These are phyloP conservation scores for Monilinia polystroma DNA, from an alignment of 2,329 filamentous ascomycete genomes.

Conservation along the genomic window DNA sequence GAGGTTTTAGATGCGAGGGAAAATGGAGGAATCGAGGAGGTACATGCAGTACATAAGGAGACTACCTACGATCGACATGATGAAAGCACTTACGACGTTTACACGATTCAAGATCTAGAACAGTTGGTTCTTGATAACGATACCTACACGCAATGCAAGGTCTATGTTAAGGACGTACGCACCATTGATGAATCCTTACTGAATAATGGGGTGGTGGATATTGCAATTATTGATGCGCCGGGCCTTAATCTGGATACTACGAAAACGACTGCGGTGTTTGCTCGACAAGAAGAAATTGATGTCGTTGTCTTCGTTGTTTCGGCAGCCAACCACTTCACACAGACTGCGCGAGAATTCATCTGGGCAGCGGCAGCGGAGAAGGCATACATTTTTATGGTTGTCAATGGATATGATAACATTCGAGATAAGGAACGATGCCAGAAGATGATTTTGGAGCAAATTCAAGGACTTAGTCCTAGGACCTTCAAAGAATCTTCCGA, in stretches of 20 bases:
- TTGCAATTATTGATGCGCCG: slow-evolving; percentile 93
- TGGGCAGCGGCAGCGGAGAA: slow-evolving; percentile 94
- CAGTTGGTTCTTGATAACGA: slow-evolving; percentile 86
- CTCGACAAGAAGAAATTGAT: slow-evolving; percentile 96
- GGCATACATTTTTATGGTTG: slow-evolving; percentile 98
- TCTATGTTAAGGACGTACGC: slow-evolving; percentile 89
- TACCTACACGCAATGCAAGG: slow-evolving; percentile 90
- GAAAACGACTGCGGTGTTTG: slow-evolving; percentile 96
- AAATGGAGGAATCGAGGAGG: slow-evolving; percentile 88
- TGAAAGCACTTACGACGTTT: slow-evolving; percentile 92
- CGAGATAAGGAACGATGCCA: slow-evolving; percentile 87
- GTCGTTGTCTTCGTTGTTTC: slow-evolving; percentile 98
- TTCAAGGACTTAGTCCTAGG: slow-evolving; percentile 80
- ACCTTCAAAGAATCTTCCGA: slow-evolving; percentile 92
- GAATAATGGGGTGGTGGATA: slow-evolving; percentile 97
- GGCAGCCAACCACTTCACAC: slow-evolving; percentile 95
- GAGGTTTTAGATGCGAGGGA: slow-evolving; percentile 91
- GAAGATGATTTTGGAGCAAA: slow-evolving; percentile 89
- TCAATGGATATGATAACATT: slow-evolving; percentile 95
- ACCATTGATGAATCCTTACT: slow-evolving; percentile 89
- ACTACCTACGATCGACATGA: slow-evolving; percentile 80
- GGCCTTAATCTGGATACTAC: slow-evolving; percentile 94
- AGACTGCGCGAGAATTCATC: slow-evolving; percentile 97
- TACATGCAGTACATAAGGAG: slow-evolving; percentile 89
- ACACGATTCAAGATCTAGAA: slow-evolving; percentile 73